Percentiles rank a stretch among this genome's conserved stretches.
Conservation (phyloP, 257 asterid species). For the Eucommia ulmoides region DNA sequence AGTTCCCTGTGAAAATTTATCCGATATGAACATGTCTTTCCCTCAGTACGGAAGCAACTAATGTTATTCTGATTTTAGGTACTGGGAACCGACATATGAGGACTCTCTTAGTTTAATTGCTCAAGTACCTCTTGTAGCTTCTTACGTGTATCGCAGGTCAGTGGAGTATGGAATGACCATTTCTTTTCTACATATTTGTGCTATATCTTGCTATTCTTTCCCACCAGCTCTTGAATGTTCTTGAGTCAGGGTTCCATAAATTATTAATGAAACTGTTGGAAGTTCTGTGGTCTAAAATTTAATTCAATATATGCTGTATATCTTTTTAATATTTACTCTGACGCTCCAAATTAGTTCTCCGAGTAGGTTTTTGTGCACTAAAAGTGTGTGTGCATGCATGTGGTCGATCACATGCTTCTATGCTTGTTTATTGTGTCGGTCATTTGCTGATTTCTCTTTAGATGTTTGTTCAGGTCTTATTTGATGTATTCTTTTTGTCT, state of each 20-base stretch:
- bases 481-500: no score
- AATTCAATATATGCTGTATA: no score
- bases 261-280: no score
- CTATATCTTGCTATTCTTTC: not conserved
- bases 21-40: not conserved
- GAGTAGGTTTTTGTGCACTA: not conserved
- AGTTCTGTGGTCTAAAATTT: no score
- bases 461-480: no score
- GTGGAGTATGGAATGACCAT: conserved; percentile 17
- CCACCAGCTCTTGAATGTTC: not conserved
- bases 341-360: not conserved
- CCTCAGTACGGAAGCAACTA: conserved; percentile 15
- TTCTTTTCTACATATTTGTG: conserved; percentile 2
- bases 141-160: conserved; percentile 94
- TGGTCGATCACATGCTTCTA: not conserved
- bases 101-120: conserved; percentile 98
- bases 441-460: no score
- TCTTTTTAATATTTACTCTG: not conserved
- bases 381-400: not conserved
- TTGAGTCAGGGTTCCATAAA: not conserved
- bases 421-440: no score
- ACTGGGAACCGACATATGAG: conserved; percentile 93
- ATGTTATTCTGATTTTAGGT: conserved; percentile 30
- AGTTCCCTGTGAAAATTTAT: conserved; percentile 19
- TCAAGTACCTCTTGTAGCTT: conserved; percentile 78